Evolutionary conservation across 129 eudicot species (phyloP), one percentile per base, ranked within the genome.

Genomic region (Flaveria trinervia): DNA sequence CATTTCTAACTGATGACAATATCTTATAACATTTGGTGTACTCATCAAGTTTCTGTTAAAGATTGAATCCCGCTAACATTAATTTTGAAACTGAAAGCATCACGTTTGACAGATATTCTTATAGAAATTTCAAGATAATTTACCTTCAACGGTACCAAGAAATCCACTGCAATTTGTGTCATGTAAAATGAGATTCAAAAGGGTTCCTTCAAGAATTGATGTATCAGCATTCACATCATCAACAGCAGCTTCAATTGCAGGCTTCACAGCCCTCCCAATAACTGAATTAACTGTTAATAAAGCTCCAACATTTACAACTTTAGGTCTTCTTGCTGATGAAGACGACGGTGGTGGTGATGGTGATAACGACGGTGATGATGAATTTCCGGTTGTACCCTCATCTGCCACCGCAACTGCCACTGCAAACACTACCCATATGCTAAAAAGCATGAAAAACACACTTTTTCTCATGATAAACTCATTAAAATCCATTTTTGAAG

Each of bases 101-200:
- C 6, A 0, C 1, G 22, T 66, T 33, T 66, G 74, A 76, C 51
- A 11, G n/a, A 49, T 36, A 36, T 36, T 36, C 41, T 36, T 36
- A 36, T 36, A 49, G 5, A 3, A 49, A 8, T 10, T 8, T 45
- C 12, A 13, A 60, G 7, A 60, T 2, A 15, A 61, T 25, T 25
- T 90, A 92, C 96, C 94, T 86, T 88, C 96, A 70, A 92, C 55
- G 26, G 92, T 90, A 76, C 97, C 97, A 46, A 92, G 41, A 76
- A 92, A 89, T 20, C 93, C 97, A 72, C 97, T 92, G 90, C 98
- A 92, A 79, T 92, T 92, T 5, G 98, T 92, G 48, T 92, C 98
- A 76, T 84, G 92, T 57, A 82, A 39, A 64, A 92, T 73, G 16
- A 92, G 84, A 36, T 86, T 86, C 80, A 92, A 80, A 23, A 73